A percentile compares a stretch with the other conserved stretches of the same genome.
These are phyloP conservation scores for Penicillium silybi DNA, from an alignment of 495 filamentous ascomycete species.

Conservation along the genomic window DNA sequence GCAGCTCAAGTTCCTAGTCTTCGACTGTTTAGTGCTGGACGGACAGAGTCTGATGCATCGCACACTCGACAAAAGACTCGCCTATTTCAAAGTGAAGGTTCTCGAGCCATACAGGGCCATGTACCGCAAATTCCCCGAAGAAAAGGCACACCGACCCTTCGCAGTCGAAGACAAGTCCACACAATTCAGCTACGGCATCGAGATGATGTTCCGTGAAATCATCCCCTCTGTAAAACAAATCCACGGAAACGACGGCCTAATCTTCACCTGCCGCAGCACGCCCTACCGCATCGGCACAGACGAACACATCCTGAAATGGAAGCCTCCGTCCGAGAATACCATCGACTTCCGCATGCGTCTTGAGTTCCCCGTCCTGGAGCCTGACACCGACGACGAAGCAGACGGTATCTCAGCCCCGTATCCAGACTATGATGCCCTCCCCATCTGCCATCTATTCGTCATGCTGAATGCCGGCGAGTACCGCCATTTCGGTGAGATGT, in stretches of 20 bases:
- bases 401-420: conserved; percentile 52
- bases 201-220: conserved; percentile 83
- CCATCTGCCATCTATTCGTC: conserved; percentile 56
- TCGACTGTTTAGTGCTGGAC: conserved; percentile 86
- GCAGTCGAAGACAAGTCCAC: conserved; percentile 79
- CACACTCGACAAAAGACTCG: conserved; percentile 83
- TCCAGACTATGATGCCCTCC: conserved; percentile 58
- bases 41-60: conserved; percentile 67
- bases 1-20: conserved; percentile 80
- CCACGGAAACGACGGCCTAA: conserved; percentile 93
- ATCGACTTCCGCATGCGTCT: conserved; percentile 83
- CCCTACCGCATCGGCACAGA: conserved; percentile 89
- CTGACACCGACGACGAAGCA: conserved; percentile 61
- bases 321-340: conserved; percentile 86
- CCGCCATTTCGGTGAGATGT: conserved; percentile 58
- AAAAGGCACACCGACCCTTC: conserved; percentile 69
- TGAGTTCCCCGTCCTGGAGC: conserved; percentile 68
- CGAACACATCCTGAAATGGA: conserved; percentile 94
- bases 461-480: conserved; percentile 57
- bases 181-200: conserved; percentile 81
- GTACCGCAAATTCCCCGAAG: conserved; percentile 63
- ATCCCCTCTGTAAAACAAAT: conserved; percentile 67
- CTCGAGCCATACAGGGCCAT: conserved; percentile 74
- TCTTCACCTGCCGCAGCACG: conserved; percentile 87
- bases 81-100: conserved; percentile 75